Evolutionary conservation across 129 eudicot genomes (phyloP).

Genomic region (Flaveria linearis): DNA sequence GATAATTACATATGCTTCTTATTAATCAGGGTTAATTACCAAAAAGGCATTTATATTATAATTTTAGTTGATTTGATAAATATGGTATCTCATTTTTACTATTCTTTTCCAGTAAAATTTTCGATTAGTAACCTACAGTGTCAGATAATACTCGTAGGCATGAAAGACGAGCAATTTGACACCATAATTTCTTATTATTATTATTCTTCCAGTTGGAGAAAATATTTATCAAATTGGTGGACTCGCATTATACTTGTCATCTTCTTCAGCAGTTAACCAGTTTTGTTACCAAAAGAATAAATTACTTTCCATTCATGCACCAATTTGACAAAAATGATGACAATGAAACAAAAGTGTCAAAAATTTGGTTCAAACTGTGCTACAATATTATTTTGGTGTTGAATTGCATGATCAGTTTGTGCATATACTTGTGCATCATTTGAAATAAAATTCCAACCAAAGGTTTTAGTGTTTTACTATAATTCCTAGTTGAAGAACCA

Average conservation of each 20-base stretch:
- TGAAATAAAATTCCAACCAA: neutral
- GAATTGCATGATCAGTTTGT: neutral
- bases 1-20: constrained; percentile 22
- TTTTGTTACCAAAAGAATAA: neutral
- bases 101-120: neutral
- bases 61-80: neutral
- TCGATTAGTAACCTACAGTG: no score
- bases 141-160: neutral
- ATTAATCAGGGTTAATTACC: neutral
- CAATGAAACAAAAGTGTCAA: neutral
- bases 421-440: neutral
- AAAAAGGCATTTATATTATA: neutral
- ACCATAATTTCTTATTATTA: neutral
- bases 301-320: neutral
- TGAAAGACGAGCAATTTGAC: neutral
- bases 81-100: neutral
- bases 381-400: neutral
- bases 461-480: neutral
- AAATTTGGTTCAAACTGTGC: neutral
- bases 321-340: neutral
- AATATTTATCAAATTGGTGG: neutral
- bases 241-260: neutral
- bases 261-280: neutral
- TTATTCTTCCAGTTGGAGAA: neutral
- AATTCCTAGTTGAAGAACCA: neutral